Base-by-base conservation (phyloP, 2,329 filamentous ascomycete species). In the Ambrosiella cleistominuta region DNA sequence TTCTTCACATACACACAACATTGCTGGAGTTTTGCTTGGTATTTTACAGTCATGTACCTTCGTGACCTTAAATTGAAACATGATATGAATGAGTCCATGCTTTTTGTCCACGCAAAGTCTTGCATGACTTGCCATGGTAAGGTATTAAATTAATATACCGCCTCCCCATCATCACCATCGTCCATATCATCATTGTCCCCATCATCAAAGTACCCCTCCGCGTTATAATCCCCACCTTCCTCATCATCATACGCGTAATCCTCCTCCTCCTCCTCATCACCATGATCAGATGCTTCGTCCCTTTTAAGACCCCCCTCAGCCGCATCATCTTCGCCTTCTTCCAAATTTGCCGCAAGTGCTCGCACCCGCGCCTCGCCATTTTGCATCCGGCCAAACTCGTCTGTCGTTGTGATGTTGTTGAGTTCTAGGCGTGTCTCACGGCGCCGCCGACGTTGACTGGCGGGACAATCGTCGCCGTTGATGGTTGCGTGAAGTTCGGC, bases 151-250 rank as follows among this genome's bases (percentile, higher is more conserved):
- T 12, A 57, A 36, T 57, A 57, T 17, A 57, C 45, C 19, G 56
- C 56, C 47, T 60, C 58, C 15, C 56, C 52, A 42, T 63, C 69
- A 62, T 72, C 72, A 45, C 70, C 76, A 39, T 77, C 78, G 27
- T 77, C 74, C 2, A 71, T 75, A 53, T 74, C 74, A 52, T 77
- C 76, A 19, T 79, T 76, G 61, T 78, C 76, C 11, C 76, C 77
- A 27, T 74, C 76, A 61, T 81, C 78, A 65, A 81, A 81, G 68
- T 81, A 81, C 8, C 72, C 72, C 64, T 82, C 79, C 1, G 79
- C 79, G 50, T 81, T 75, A 64, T 82, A 82, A 61, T 81, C 79
- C 7, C 79, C 78, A 1, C 75, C 79, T 54, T 78, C 76, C 60
- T 80, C 77, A 58, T 81, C 79, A 53, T 81, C 76, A 61, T 75